Percentiles rank a stretch among this genome's conserved stretches.
These are phyloP conservation scores for Monosiga brevicollis DNA, from an alignment of 78 protist species.

Conservation along the genomic window DNA sequence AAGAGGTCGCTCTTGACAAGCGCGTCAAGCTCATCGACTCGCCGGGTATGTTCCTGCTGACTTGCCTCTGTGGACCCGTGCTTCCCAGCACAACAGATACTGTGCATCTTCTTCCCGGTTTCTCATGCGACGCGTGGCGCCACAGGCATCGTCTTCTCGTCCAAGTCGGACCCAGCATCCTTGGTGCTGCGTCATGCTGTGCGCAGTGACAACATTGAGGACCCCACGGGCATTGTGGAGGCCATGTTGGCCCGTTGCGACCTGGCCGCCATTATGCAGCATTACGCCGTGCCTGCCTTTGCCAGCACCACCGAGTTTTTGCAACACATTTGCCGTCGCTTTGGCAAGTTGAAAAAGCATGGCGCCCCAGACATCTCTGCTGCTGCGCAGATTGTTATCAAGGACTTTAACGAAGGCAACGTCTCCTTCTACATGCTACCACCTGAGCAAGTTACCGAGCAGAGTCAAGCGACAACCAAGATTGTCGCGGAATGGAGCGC, in stretches of 20 bases:
- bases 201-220: slow-evolving; percentile 52
- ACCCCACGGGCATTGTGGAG: slow-evolving; percentile 43
- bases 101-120: too few relatives aligned
- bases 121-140: too few relatives aligned
- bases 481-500: not conserved
- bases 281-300: slow-evolving; percentile 21
- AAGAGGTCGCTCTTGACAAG: slow-evolving; percentile 70
- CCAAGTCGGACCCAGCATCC: slow-evolving; percentile 34
- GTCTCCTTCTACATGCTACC: slow-evolving; percentile 40
- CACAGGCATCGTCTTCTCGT: not conserved
- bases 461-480: not conserved
- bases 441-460: not conserved
- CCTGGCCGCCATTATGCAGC: slow-evolving; percentile 11
- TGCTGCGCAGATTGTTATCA: slow-evolving; percentile 9
- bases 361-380: slow-evolving; percentile 26
- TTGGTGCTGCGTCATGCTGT: not conserved
- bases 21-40: slow-evolving; percentile 83
- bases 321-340: slow-evolving; percentile 10
- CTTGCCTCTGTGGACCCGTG: too few relatives aligned
- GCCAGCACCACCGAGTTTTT: slow-evolving; percentile 7
- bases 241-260: slow-evolving; percentile 21
- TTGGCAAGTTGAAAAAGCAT: slow-evolving; percentile 23
- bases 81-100: too few relatives aligned
- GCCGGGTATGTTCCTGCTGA: too few relatives aligned
- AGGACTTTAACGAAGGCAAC: slow-evolving; percentile 32